These are phyloP conservation scores for Hypoxylon sp. DNA, from an alignment of 2,329 filamentous ascomycete genomes.

Conservation along the genomic window DNA sequence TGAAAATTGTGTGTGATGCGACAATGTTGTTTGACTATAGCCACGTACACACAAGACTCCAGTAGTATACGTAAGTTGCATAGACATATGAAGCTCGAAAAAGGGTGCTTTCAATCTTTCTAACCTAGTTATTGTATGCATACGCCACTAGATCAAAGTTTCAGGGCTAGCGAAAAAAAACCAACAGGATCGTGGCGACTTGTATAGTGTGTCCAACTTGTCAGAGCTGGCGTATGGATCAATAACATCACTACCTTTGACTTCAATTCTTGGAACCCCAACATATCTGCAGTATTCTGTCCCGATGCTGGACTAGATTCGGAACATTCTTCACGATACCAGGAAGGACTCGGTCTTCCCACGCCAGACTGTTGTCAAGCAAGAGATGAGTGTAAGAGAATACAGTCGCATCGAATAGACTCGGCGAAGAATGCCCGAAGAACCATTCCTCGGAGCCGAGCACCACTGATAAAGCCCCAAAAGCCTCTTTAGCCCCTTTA, in stretches of 20 bases:
- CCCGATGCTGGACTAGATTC: conserved; percentile 74
- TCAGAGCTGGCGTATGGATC: not conserved
- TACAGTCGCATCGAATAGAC: conserved; percentile 86
- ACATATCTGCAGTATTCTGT: conserved; percentile 66
- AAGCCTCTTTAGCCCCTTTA: conserved; percentile 57
- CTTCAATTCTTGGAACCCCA: conserved; percentile 50
- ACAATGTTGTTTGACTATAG: not conserved
- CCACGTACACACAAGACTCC: not conserved
- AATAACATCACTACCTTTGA: not conserved
- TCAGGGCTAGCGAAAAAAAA: not conserved
- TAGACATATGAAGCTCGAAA: not conserved
- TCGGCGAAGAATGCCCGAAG: conserved; percentile 65
- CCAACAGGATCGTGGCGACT: not conserved
- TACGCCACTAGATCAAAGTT: not conserved
- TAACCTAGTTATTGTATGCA: not conserved
- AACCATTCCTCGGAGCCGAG: conserved; percentile 61
- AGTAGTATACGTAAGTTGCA: not conserved
- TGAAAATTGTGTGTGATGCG: not conserved
- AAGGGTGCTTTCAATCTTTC: conserved; percentile 22
- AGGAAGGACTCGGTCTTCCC: conserved; percentile 72
- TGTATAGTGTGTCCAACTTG: not conserved
- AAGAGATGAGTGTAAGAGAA: conserved; percentile 92
- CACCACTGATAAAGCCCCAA: conserved; percentile 59
- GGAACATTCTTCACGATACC: conserved; percentile 67
- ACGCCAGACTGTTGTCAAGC: conserved; percentile 71